Conservation (phyloP, 495 filamentous ascomycete genomes). For the Pseudoneurospora amorphoporcata region DNA sequence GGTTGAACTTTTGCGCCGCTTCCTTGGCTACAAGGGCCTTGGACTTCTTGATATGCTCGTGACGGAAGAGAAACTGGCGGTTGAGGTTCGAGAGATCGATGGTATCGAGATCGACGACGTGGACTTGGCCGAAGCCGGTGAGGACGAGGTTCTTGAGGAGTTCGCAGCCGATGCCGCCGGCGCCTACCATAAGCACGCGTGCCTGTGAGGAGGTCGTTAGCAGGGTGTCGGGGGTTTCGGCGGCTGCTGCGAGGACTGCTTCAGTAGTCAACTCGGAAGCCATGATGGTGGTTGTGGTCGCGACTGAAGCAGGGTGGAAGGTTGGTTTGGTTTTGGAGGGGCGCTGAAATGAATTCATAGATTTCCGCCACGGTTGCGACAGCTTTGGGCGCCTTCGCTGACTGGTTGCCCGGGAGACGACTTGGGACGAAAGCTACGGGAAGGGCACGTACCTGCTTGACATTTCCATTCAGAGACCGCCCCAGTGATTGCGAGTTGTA, state of each 20-base stretch:
- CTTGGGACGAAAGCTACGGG: constrained; percentile 1
- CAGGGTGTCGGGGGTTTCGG: neutral
- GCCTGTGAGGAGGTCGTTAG: constrained; percentile 47
- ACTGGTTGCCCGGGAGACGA: neutral
- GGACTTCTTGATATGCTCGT: constrained; percentile 95
- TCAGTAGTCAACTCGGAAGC: neutral
- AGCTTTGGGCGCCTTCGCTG: neutral
- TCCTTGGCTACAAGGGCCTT: constrained; percentile 96
- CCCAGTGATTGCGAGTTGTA: constrained; percentile 36
- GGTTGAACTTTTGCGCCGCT: constrained; percentile 82
- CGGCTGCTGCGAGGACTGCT: neutral
- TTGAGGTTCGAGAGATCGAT: constrained; percentile 98
- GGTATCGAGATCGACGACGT: constrained; percentile 95
- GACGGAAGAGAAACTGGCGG: constrained; percentile 92
- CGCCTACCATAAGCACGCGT: constrained; percentile 86
- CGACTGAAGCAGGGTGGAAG: neutral
- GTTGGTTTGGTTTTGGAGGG: neutral
- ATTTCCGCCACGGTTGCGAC: neutral
- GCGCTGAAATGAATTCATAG: neutral
- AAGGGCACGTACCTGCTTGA: constrained; percentile 35
- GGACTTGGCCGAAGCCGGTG: constrained; percentile 87
- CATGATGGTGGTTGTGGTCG: constrained; percentile 5
- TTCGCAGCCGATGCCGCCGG: constrained; percentile 95
- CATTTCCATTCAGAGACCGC: constrained; percentile 28
- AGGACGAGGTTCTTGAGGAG: constrained; percentile 93